Base-by-base conservation (phyloP, 192 early-diverging fungal species). In the Martensiomyces pterosporus region DNA sequence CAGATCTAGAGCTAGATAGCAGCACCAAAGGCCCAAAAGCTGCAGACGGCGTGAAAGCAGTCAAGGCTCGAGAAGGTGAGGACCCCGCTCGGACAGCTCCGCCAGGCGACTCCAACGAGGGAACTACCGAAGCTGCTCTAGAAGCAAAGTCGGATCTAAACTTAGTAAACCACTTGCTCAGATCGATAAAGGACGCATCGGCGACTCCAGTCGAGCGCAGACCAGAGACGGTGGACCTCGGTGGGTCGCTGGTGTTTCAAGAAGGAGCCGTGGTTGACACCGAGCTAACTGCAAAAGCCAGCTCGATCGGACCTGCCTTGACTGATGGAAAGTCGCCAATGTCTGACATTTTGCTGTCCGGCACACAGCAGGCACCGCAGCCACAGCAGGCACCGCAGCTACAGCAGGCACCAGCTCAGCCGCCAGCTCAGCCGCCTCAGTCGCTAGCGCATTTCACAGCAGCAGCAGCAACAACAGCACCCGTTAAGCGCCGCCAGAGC, bases 161-260 rank as follows among this genome's bases (percentile, higher is more conserved):
- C 25, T 25, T 54, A 18, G 63, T 58, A 2, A 60, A 58, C 51
- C 54, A 73, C 3, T 39, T 73, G 25, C 46, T 66, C 33, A 64
- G 60, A 25, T 61, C 69, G 24, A 64, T 72, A 24, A 64, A 64
- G 26, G 61, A 72, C 15, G 52, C 42, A 18, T 60, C 68, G 15
- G 48, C 48, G 13, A 41, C 48, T 0, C 58, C 46, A 0, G 25
- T 36, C 14, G 52, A 42, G 14, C 32, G 37, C 12, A 10, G 25
- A 24, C 10, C 25, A 17, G 27, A 29, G 4, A 33, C 21, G 15
- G 9, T 7, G 10, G 18, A 17, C 43, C n/a, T 15, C 18, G 0
- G 24, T 29, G 25, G 2, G 43, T 27, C 6, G 43, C 26, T 9
- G 43, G 33, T 18, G 45, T 22, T 8, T 21, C 23, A 43, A 43